Evolutionary conservation across 345 rosid genomes (phyloP).

Genomic region (Eucalyptus grandis): DNA sequence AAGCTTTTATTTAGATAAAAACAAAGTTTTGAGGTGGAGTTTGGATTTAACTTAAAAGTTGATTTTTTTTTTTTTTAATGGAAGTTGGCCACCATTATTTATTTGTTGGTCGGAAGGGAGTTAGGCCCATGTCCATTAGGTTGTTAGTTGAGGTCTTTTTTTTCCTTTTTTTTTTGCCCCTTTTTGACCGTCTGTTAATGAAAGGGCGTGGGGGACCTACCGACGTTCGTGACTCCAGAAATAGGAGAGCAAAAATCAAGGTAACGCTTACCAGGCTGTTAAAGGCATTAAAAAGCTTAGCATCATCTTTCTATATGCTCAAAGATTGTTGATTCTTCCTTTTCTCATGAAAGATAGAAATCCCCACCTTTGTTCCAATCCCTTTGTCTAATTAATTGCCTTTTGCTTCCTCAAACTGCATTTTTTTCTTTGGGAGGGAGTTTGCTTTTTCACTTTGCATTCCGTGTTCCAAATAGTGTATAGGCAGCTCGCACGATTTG

Average conservation of each 20-base stretch:
- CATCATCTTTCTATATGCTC: neutral
- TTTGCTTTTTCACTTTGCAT: neutral
- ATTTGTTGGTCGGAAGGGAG: neutral
- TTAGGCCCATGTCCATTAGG: neutral
- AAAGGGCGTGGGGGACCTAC: neutral
- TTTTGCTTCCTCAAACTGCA: neutral
- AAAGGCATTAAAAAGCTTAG: neutral
- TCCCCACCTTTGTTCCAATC: neutral
- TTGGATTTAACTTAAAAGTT: neutral
- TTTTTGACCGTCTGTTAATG: neutral
- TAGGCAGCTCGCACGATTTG: neutral
- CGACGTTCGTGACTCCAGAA: neutral
- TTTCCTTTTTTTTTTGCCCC: neutral
- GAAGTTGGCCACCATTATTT: neutral
- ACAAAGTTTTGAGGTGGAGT: neutral
- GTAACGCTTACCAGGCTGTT: neutral
- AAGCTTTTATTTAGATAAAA: neutral
- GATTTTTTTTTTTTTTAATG: neutral
- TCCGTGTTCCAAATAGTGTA: neutral
- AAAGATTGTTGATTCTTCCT: neutral
- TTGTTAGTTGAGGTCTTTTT: neutral
- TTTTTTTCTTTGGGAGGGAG: neutral
- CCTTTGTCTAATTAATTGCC: neutral
- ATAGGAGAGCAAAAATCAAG: neutral
- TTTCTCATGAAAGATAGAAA: neutral